Evolutionary conservation across 257 asterid genomes (phyloP).

Genomic region (Solanum medicagineum): DNA sequence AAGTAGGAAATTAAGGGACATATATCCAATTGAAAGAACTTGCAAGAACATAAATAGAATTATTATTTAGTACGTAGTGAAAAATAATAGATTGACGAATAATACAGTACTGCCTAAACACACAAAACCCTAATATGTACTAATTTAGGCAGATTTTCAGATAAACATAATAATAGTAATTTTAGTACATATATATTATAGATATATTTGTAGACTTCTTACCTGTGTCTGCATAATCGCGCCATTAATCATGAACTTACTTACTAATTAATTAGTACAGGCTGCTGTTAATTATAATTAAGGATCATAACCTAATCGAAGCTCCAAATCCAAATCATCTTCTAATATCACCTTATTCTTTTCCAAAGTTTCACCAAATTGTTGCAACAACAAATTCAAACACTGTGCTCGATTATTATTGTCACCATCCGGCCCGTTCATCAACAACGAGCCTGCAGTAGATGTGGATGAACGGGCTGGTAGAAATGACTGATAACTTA

Average conservation of each 20-base stretch:
- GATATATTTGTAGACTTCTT: background rate
- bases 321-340: constrained; percentile 75
- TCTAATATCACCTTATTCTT: constrained; percentile 10
- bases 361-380: constrained; percentile 10
- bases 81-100: background rate
- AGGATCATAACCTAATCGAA: constrained; percentile 45
- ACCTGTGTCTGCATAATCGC: background rate
- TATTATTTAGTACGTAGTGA: background rate
- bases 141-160: background rate
- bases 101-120: background rate
- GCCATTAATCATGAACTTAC: background rate
- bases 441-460: background rate
- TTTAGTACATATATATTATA: background rate
- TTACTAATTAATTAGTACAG: background rate
- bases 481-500: constrained; percentile 9
- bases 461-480: constrained; percentile 3
- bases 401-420: background rate
- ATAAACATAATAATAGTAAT: background rate
- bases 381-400: constrained; percentile 26
- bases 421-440: background rate
- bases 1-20: background rate
- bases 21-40: background rate
- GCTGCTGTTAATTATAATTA: background rate
- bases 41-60: background rate
- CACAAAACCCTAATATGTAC: background rate